These are phyloP conservation scores for Microcyclosporella mali DNA, from an alignment of 2,329 filamentous ascomycete genomes.

Conservation along the genomic window DNA sequence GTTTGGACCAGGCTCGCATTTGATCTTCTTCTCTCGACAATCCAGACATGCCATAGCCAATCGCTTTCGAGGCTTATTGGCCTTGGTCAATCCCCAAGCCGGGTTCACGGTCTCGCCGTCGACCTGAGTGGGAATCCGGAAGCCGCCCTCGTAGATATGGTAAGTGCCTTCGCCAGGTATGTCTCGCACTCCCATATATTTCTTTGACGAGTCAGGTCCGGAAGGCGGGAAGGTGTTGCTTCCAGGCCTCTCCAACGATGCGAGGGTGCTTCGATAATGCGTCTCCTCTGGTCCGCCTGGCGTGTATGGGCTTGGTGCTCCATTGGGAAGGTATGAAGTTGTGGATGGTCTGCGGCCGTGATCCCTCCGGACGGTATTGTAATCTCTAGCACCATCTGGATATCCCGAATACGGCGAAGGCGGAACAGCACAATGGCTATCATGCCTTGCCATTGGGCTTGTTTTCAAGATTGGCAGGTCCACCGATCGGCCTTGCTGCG, in stretches of 20 bases:
- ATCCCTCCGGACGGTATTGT: slow-evolving; percentile 17
- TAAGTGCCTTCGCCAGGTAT: slow-evolving; percentile 27
- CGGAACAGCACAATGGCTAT: slow-evolving; percentile 15
- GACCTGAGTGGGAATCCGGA: slow-evolving; percentile 44
- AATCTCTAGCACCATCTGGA: slow-evolving; percentile 18
- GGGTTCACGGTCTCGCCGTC: slow-evolving; percentile 84
- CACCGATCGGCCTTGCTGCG: slow-evolving; percentile 15
- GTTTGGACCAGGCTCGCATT: slow-evolving; percentile 82
- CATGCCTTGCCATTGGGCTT: slow-evolving; percentile 21
- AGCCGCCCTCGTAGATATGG: slow-evolving; percentile 30
- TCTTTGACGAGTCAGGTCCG: slow-evolving; percentile 23
- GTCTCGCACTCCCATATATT: slow-evolving; percentile 30
- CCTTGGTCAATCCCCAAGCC: slow-evolving; percentile 90
- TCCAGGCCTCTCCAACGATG: slow-evolving; percentile 13
- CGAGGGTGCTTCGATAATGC: slow-evolving; percentile 16
- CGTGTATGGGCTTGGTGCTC: slow-evolving; percentile 24
- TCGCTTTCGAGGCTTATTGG: slow-evolving; percentile 85
- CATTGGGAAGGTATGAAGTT: slow-evolving; percentile 20
- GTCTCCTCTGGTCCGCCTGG: slow-evolving; percentile 16
- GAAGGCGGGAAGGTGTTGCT: slow-evolving; percentile 14
- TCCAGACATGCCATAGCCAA: slow-evolving; percentile 89
- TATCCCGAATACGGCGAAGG: slow-evolving; percentile 22
- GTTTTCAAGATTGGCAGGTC: slow-evolving; percentile 28
- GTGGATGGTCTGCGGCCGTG: slow-evolving; percentile 17
- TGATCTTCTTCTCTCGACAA: slow-evolving; percentile 95